Evolutionary conservation across 2,329 filamentous ascomycete species (phyloP).

Genomic region (Penicillium sp.): DNA sequence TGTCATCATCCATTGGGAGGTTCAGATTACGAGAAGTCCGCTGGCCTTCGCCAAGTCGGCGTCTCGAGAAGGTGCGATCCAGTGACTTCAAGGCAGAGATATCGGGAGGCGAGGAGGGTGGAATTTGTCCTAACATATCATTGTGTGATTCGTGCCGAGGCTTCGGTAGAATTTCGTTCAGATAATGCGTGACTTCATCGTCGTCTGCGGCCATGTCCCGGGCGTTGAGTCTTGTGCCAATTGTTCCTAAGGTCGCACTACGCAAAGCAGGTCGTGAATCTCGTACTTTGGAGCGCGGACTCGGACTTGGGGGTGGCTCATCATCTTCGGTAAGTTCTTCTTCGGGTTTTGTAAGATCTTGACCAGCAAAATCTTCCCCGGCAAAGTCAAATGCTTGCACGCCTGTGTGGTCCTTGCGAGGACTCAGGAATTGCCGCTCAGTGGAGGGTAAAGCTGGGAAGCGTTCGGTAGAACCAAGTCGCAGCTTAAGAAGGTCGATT

Average conservation of each 20-base stretch:
- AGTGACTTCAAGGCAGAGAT: slow-evolving; percentile 25
- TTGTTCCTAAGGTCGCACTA: slow-evolving; percentile 18
- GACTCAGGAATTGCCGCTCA: slow-evolving; percentile 27
- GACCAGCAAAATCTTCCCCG: slow-evolving; percentile 23
- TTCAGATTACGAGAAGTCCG: slow-evolving; percentile 29
- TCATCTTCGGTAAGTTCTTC: slow-evolving; percentile 33
- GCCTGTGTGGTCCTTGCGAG: slow-evolving; percentile 31
- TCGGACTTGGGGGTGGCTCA: slow-evolving; percentile 37
- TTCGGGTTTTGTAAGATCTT: slow-evolving; percentile 20
- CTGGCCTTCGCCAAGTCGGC: slow-evolving; percentile 22
- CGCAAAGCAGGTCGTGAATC: slow-evolving; percentile 17
- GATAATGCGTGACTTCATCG: slow-evolving; percentile 28
- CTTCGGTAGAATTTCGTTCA: slow-evolving; percentile 23
- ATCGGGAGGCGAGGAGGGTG: slow-evolving; percentile 37
- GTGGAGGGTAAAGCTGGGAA: slow-evolving; percentile 22
- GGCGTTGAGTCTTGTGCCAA: slow-evolving; percentile 26
- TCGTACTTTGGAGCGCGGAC: slow-evolving; percentile 36
- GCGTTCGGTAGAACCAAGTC: slow-evolving; percentile 31
- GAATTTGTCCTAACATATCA: slow-evolving; percentile 16
- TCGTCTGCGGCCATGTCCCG: slow-evolving; percentile 28
- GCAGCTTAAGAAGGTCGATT: slow-evolving; percentile 38
- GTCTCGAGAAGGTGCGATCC: slow-evolving; percentile 23
- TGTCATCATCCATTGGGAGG: slow-evolving; percentile 20
- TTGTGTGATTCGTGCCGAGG: slow-evolving; percentile 14
- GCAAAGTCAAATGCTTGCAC: slow-evolving; percentile 24